Percentiles rank a stretch among this genome's conserved stretches.
Evolutionary conservation across 1,284 basidiomycete species (phyloP).

Genomic region (Melampsora americana): DNA sequence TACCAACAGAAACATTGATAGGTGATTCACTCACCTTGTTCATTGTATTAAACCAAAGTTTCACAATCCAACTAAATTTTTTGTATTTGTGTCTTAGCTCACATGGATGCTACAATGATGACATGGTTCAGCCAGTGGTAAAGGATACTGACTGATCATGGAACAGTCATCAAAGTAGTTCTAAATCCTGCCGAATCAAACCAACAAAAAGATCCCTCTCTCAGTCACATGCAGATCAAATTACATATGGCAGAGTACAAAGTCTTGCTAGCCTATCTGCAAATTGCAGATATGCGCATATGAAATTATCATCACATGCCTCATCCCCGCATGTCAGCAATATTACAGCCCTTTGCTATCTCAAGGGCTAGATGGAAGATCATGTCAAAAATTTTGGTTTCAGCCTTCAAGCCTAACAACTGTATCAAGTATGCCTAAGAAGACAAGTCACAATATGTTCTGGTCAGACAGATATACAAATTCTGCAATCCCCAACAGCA

Average conservation of each 20-base stretch:
- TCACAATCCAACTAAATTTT: no score
- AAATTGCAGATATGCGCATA: neutral
- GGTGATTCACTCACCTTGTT: neutral
- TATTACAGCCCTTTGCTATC: neutral
- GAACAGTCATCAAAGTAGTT: neutral
- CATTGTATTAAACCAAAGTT: no score
- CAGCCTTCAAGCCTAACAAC: slow-evolving; percentile 1
- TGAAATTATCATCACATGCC: neutral
- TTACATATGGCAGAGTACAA: neutral
- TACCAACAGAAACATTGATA: no score
- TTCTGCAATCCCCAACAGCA: neutral
- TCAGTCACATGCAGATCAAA: neutral
- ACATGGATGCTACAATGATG: neutral
- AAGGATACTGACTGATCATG: neutral
- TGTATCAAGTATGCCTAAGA: neutral
- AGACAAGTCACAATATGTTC: neutral
- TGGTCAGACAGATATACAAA: slow-evolving; percentile 15
- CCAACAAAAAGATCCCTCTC: neutral
- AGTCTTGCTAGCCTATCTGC: neutral
- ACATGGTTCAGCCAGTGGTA: neutral
- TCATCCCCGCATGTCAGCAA: neutral
- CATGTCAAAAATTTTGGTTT: neutral
- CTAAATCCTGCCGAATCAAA: neutral
- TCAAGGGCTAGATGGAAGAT: neutral
- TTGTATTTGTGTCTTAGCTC: no score